Evolutionary conservation across 1,284 basidiomycete species (phyloP).

Genomic region (Apiotrichum porosum): DNA sequence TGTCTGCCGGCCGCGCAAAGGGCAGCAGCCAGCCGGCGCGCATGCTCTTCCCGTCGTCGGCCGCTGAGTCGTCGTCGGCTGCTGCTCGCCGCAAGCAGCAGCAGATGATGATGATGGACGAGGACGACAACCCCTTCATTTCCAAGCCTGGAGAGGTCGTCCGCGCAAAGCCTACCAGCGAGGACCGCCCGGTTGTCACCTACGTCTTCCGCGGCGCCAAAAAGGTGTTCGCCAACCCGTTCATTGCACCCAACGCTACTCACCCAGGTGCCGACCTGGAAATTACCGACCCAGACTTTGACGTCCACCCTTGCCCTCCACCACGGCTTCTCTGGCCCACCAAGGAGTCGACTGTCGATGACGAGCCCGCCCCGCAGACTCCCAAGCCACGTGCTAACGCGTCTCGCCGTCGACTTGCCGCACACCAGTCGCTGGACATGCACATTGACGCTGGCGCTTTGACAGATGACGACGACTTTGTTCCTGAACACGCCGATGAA

Average conservation of each 20-base stretch:
- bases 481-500: neutral
- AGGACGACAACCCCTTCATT: constrained; percentile 39
- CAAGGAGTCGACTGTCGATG: neutral
- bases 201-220: constrained; percentile 46
- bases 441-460: neutral
- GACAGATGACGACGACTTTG: constrained; percentile 7
- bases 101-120: constrained; percentile 34
- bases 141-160: constrained; percentile 31
- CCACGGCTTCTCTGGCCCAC: constrained; percentile 40
- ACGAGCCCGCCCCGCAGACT: neutral
- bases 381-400: no score
- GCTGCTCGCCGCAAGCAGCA: neutral
- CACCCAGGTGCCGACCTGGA: constrained; percentile 29
- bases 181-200: constrained; percentile 32
- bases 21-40: neutral
- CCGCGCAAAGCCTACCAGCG: constrained; percentile 7
- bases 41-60: neutral
- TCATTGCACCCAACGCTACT: constrained; percentile 20
- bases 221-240: constrained; percentile 43
- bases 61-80: no score
- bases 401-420: neutral
- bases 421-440: no score
- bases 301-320: constrained; percentile 37
- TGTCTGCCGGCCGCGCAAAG: neutral
- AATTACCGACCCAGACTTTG: constrained; percentile 34